Evolutionary conservation across 495 filamentous ascomycete species (phyloP).

Genomic region (Massariosphaeria phaeospora): DNA sequence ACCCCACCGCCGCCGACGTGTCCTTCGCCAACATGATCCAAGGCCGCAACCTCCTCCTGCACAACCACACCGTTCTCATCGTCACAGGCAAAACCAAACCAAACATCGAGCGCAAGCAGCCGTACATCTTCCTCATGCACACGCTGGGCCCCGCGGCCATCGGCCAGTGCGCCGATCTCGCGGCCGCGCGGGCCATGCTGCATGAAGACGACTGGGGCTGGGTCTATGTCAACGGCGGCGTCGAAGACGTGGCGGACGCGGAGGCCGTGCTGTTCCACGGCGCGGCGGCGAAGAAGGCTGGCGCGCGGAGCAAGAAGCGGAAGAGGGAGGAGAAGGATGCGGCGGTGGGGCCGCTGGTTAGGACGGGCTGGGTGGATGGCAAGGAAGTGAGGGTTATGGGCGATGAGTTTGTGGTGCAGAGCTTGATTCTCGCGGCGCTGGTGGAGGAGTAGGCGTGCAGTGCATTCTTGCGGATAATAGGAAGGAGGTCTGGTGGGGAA

Average conservation of each 20-base stretch:
- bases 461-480: too few species aligned
- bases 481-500: too few species aligned
- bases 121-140: conserved; percentile 69
- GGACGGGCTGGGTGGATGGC: conserved; percentile 32
- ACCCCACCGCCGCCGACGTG: conserved; percentile 48
- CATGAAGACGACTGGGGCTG: conserved; percentile 60
- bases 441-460: conserved; percentile 54
- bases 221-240: conserved; percentile 67
- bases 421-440: conserved; percentile 77
- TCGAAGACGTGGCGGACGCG: conserved; percentile 32
- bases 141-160: conserved; percentile 69
- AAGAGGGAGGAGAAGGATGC: conserved; percentile 34
- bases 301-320: conserved; percentile 44
- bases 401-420: conserved; percentile 89
- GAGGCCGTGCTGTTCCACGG: conserved; percentile 44
- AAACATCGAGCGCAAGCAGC: conserved; percentile 54
- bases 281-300: conserved; percentile 2
- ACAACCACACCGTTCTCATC: conserved; percentile 65
- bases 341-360: conserved; percentile 32
- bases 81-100: conserved; percentile 63
- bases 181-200: conserved; percentile 56
- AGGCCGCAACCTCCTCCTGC: conserved; percentile 56
- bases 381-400: conserved; percentile 61
- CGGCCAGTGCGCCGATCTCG: conserved; percentile 57
- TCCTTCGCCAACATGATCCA: conserved; percentile 52